A percentile compares a stretch with the other conserved stretches of the same genome.
phyloP scores from a whole-genome alignment of 257 asterid species.

The Fraxinus cuspidata region DNA sequence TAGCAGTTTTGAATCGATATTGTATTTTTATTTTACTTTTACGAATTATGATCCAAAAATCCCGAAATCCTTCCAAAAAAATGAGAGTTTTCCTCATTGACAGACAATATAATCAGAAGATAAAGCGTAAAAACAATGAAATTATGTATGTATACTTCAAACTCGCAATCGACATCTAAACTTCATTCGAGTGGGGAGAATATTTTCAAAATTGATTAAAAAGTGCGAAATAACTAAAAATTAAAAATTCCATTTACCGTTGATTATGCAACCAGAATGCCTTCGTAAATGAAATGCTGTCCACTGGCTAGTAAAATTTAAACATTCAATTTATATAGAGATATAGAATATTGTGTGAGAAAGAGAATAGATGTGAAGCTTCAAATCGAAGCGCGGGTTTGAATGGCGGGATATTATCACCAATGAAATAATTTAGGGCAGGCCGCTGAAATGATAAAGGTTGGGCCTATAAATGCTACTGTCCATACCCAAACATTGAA shows the following conservation, averaged over 20 bases:
- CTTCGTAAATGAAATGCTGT: conserved; percentile 7
- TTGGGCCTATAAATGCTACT: background rate
- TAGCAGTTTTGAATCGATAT: background rate
- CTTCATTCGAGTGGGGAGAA: background rate
- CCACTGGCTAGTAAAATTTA: background rate
- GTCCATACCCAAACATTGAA: no score
- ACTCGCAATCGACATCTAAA: background rate
- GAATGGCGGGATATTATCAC: conserved; percentile 57
- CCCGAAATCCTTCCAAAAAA: background rate
- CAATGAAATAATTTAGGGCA: conserved; percentile 23
- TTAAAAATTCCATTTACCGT: conserved; percentile 13
- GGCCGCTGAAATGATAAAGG: background rate
- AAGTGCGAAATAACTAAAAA: conserved; percentile 10
- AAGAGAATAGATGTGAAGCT: conserved; percentile 16
- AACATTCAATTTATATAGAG: background rate
- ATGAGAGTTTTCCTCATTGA: background rate
- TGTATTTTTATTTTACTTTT: conserved; percentile 7
- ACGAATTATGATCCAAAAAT: conserved; percentile 13
- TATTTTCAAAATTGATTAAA: background rate
- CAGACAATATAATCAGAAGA: background rate
- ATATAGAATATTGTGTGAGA: background rate
- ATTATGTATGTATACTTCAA: background rate
- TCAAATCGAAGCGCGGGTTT: conserved; percentile 40
- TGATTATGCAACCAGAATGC: conserved; percentile 11
- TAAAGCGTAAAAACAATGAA: background rate